phyloP scores from a whole-genome alignment of 192 early-diverging fungal species.

The Irineochytrium annulatum region DNA sequence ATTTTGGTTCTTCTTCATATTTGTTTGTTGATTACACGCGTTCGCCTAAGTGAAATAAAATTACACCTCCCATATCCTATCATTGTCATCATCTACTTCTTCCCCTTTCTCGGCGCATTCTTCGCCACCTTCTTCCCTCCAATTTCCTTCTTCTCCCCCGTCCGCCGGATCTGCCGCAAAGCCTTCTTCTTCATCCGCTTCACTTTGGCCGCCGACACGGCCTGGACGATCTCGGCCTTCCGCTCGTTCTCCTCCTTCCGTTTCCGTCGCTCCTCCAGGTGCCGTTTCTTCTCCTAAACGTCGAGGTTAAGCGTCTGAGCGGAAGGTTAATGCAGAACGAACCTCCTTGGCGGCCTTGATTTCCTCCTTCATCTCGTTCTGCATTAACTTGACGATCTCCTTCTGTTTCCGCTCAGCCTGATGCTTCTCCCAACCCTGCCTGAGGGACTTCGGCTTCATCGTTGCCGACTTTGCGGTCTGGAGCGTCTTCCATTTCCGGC shows the following conservation, averaged over 20 bases:
- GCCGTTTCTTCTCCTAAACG: constrained; percentile 39
- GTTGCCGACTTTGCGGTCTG: constrained; percentile 26
- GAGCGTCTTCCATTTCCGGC: constrained; percentile 34
- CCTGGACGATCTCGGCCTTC: constrained; percentile 40
- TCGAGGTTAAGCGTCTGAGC: not conserved
- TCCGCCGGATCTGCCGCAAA: constrained; percentile 32
- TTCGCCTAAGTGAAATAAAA: no score
- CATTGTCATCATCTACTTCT: no score
- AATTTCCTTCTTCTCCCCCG: no score
- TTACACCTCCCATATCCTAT: no score
- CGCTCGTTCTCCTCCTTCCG: constrained; percentile 45
- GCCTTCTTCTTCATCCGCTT: constrained; percentile 55
- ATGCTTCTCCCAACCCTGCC: constrained; percentile 51
- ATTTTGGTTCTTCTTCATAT: no score
- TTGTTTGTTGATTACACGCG: no score
- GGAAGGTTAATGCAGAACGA: not conserved
- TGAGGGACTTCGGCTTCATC: constrained; percentile 26
- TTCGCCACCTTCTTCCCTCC: no score
- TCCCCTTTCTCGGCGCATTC: no score
- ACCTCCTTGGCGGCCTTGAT: constrained; percentile 50
- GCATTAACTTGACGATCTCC: constrained; percentile 42
- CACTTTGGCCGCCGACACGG: constrained; percentile 45
- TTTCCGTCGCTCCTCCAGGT: constrained; percentile 49
- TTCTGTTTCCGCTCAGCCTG: constrained; percentile 41
- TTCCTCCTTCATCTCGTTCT: constrained; percentile 51